Percentiles rank a stretch among this genome's conserved stretches.
phyloP scores from a whole-genome alignment of 192 early-diverging fungal species.

The Allomyces macrogynus region DNA sequence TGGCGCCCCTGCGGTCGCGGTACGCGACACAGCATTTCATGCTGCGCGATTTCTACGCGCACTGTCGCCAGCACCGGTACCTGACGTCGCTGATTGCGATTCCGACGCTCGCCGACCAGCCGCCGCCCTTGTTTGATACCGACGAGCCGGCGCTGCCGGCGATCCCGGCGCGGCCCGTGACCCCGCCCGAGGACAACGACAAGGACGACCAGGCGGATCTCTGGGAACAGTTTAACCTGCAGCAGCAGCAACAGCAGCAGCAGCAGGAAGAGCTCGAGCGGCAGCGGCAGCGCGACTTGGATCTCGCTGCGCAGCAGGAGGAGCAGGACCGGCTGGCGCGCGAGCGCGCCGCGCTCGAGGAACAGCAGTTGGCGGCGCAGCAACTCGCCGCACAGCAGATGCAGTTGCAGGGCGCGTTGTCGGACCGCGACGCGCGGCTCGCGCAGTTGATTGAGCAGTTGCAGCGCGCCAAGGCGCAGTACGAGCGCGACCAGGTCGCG shows the following conservation, averaged over 20 bases:
- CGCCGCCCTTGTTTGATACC: background rate
- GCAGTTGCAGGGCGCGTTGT: constrained; percentile 38
- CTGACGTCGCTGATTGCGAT: constrained; percentile 82
- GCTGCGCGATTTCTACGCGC: constrained; percentile 75
- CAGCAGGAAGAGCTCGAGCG: constrained; percentile 42
- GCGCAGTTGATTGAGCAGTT: constrained; percentile 67
- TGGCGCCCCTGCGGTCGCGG: constrained; percentile 65
- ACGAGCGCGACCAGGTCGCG: constrained; percentile 61
- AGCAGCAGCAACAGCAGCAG: constrained; percentile 28
- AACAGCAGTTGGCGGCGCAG: constrained; percentile 32
- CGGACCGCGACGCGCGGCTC: constrained; percentile 35
- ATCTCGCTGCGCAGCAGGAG: constrained; percentile 28
- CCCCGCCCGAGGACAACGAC: constrained; percentile 35
- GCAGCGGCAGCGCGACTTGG: constrained; percentile 35
- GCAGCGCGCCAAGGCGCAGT: constrained; percentile 48
- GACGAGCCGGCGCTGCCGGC: constrained; percentile 15
- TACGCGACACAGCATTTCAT: constrained; percentile 73
- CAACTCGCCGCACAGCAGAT: constrained; percentile 44
- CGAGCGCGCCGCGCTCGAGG: constrained; percentile 47
- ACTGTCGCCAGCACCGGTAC: constrained; percentile 72
- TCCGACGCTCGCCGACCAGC: constrained; percentile 44
- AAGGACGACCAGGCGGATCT: constrained; percentile 25
- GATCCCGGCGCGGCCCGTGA: constrained; percentile 17
- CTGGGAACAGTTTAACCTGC: constrained; percentile 7
- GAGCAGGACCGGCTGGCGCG: constrained; percentile 54